These are phyloP conservation scores for Mycosphaerelloides madeirae DNA, from an alignment of 2,329 filamentous ascomycete species.

Conservation along the genomic window DNA sequence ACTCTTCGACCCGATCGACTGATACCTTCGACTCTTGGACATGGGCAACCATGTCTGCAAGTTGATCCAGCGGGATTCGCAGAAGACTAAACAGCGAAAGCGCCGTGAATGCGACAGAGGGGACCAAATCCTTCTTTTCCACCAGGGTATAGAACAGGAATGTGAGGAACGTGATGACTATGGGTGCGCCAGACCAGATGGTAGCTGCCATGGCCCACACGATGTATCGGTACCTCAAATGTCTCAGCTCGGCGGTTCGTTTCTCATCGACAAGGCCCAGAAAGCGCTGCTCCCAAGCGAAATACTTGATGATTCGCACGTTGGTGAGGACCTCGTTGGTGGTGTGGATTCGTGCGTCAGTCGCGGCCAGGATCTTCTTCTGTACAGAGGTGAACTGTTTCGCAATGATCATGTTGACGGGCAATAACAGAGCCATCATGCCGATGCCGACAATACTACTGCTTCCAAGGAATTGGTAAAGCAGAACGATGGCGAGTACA, in stretches of 20 bases:
- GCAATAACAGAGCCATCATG: slow-evolving; percentile 83
- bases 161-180: slow-evolving; percentile 93
- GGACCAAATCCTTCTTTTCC: slow-evolving; percentile 82
- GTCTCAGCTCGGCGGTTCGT: slow-evolving; percentile 69
- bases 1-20: slow-evolving; percentile 92
- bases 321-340: slow-evolving; percentile 97
- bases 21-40: slow-evolving; percentile 97
- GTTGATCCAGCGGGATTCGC: slow-evolving; percentile 85
- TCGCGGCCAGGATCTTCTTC: slow-evolving; percentile 85
- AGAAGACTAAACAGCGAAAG: slow-evolving; percentile 93
- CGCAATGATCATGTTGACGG: slow-evolving; percentile 84
- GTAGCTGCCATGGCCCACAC: slow-evolving; percentile 89
- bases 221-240: slow-evolving; percentile 76
- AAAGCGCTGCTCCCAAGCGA: slow-evolving; percentile 95
- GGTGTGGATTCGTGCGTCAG: slow-evolving; percentile 90
- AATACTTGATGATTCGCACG: slow-evolving; percentile 98
- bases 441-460: slow-evolving; percentile 91
- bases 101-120: slow-evolving; percentile 91
- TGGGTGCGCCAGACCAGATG: slow-evolving; percentile 92
- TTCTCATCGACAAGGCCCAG: slow-evolving; percentile 84
- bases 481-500: slow-evolving; percentile 69
- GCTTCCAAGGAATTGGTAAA: slow-evolving; percentile 85
- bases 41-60: slow-evolving; percentile 98
- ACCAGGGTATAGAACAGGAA: slow-evolving; percentile 90
- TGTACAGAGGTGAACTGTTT: slow-evolving; percentile 80